Conservation (phyloP, 2,329 filamentous ascomycete genomes). For the Epichloe elymi region DNA sequence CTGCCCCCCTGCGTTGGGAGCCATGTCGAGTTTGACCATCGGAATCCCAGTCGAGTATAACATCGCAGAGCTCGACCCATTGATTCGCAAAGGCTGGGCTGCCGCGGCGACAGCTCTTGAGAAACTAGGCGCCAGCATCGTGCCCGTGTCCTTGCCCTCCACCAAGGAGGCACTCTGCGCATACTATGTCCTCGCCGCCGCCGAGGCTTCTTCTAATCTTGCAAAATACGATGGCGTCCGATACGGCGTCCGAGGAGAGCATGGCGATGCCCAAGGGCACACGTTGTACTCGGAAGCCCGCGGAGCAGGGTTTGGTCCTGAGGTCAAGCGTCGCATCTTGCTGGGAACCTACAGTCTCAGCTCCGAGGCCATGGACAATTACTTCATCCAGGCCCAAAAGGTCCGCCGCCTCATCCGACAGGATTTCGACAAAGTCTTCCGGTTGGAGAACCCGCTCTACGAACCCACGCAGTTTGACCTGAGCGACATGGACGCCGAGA, state of each 20-base stretch:
- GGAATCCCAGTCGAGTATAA: slow-evolving; percentile 71
- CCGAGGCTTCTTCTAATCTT: slow-evolving; percentile 90
- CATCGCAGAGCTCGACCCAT: slow-evolving; percentile 60
- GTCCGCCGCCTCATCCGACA: slow-evolving; percentile 69
- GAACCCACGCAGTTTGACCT: slow-evolving; percentile 41
- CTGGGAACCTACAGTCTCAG: slow-evolving; percentile 84
- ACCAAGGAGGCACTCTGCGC: slow-evolving; percentile 79
- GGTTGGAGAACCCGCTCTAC: slow-evolving; percentile 53
- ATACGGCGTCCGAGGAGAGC: slow-evolving; percentile 52
- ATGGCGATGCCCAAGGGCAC: slow-evolving; percentile 42
- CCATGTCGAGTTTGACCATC: slow-evolving; percentile 29
- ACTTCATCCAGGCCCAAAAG: slow-evolving; percentile 88
- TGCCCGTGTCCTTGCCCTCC: slow-evolving; percentile 66
- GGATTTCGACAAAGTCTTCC: slow-evolving; percentile 77
- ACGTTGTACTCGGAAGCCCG: slow-evolving; percentile 66
- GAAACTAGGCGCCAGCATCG: slow-evolving; percentile 53
- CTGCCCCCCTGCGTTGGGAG: slow-evolving; percentile 11
- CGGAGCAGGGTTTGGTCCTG: slow-evolving; percentile 62
- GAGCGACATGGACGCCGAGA: slow-evolving; percentile 42
- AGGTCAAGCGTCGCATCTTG: slow-evolving; percentile 77
- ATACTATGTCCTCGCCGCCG: slow-evolving; percentile 91
- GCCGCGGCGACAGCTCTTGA: slow-evolving; percentile 46
- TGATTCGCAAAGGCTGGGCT: slow-evolving; percentile 59
- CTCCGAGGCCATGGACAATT: slow-evolving; percentile 85
- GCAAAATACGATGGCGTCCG: slow-evolving; percentile 96